Conservation (phyloP, 2,329 filamentous ascomycete species). For the Colletotrichum orbiculare region DNA sequence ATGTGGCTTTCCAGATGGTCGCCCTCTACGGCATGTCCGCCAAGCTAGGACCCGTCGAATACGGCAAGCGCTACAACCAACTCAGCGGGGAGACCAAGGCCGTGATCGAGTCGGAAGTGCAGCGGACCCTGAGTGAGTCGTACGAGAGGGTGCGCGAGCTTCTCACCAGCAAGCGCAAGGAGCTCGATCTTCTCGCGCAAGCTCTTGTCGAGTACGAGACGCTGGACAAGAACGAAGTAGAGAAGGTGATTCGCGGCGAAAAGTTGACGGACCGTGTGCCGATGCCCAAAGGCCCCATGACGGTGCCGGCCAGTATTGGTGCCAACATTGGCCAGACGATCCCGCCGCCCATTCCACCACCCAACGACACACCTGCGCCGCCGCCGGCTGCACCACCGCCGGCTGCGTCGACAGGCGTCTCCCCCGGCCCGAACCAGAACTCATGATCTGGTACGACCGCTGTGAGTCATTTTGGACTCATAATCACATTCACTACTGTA, state of each 20-base stretch:
- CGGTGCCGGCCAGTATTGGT: conserved; percentile 43
- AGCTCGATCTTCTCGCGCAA: conserved; percentile 88
- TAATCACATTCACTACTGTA: conserved; percentile 7
- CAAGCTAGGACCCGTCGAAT: conserved; percentile 88
- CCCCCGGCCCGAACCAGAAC: conserved; percentile 19
- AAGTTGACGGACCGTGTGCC: conserved; percentile 77
- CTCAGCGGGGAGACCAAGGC: conserved; percentile 89
- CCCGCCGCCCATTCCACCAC: conserved; percentile 29
- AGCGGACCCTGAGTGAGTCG: conserved; percentile 84
- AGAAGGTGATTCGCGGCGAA: conserved; percentile 89
- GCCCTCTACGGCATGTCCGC: conserved; percentile 91
- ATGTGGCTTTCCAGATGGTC: conserved; percentile 87
- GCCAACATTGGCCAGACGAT: conserved; percentile 21
- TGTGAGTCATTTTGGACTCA: not conserved
- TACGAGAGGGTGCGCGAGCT: conserved; percentile 79
- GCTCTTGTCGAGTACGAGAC: conserved; percentile 96
- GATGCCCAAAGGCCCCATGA: conserved; percentile 65
- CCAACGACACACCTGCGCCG: conserved; percentile 20
- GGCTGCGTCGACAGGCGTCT: conserved; percentile 21
- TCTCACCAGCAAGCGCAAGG: conserved; percentile 79
- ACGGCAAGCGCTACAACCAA: conserved; percentile 80
- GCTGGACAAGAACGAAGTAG: conserved; percentile 86
- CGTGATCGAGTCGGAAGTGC: conserved; percentile 88
- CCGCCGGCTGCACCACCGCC: conserved; percentile 34
- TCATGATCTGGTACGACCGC: conserved; percentile 13